Base-by-base conservation (phyloP, 2,329 filamentous ascomycete genomes). In the Epichloe festucae region DNA sequence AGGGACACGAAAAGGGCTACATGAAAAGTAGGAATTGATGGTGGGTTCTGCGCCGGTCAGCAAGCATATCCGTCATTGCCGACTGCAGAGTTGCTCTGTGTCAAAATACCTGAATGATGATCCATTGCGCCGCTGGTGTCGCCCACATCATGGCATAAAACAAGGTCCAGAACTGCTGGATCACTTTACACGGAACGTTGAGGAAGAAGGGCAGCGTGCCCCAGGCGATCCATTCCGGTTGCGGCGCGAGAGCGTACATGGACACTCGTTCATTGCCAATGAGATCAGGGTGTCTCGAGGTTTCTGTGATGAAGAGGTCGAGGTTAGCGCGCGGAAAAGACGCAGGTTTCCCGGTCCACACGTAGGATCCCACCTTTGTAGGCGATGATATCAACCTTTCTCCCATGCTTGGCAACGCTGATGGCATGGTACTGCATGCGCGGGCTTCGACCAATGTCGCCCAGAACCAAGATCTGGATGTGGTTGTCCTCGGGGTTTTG, bases 371-470 rank as follows among this genome's bases (percentile, higher is more conserved):
- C 44, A 90, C 89, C 88, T 64, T 84, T 75, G 65, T 96, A 97
- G 45, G 91, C 93, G 59, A 98, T 84, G 12, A 98, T 72, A 64
- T 91, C 83, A 19, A 96, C 91, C 36, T 77, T 76, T 6, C 82
- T 85, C 23, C 88, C 88, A 62, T 89, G 82, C 60, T 84, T 86
- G 41, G 89, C 88, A 61, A 97, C 82, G 65, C 91, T 97, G 59
- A 95, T 73, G 19, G 91, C 91, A 76, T 98, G 93, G 62, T 98
- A 97, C 64, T 97, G 90, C 91, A 98, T 98, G 52, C 93, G 88
- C 48, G 93, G 93, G 65, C 91, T 97, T 45, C 90, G 82, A 40
- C 93, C 93, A 65, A 98, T 90, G 63, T 98, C 93, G 44, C 93
- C 93, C 31, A 98, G 78, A 17, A 98, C 93, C 15, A 98, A 76